phyloP scores from a whole-genome alignment of 805 yeast species.

The Saccharomycopsis schoenii region DNA sequence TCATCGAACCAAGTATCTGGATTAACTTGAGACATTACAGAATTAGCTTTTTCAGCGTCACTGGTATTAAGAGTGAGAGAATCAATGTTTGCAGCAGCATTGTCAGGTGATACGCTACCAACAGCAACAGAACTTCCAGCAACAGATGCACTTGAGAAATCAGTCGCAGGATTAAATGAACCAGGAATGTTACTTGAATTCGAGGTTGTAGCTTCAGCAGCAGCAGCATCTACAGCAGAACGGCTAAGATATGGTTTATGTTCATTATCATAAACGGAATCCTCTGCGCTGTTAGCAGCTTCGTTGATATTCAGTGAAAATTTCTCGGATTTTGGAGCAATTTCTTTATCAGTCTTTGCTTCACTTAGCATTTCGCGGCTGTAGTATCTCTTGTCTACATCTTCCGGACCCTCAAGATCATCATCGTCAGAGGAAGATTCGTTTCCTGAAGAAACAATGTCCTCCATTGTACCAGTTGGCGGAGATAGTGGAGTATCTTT shows the following conservation, averaged over 20 bases:
- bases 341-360: background rate
- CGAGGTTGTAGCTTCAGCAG: background rate
- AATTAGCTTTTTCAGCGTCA: background rate
- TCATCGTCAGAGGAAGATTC: background rate
- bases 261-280: background rate
- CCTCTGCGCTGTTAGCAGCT: background rate
- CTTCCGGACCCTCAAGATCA: background rate
- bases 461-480: background rate
- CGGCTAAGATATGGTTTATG: background rate
- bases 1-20: slow-evolving; percentile 14
- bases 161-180: background rate
- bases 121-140: background rate
- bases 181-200: background rate
- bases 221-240: slow-evolving; percentile 1
- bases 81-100: background rate
- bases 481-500: background rate
- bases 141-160: background rate
- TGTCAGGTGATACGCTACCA: background rate
- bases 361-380: background rate
- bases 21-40: slow-evolving; percentile 1
- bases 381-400: background rate
- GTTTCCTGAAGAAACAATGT: background rate
- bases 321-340: background rate
- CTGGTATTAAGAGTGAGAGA: background rate
- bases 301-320: background rate